Evolutionary conservation across 768 basidiomycete genomes (phyloP).

Genomic region (Leucosporidium yakuticum): DNA sequence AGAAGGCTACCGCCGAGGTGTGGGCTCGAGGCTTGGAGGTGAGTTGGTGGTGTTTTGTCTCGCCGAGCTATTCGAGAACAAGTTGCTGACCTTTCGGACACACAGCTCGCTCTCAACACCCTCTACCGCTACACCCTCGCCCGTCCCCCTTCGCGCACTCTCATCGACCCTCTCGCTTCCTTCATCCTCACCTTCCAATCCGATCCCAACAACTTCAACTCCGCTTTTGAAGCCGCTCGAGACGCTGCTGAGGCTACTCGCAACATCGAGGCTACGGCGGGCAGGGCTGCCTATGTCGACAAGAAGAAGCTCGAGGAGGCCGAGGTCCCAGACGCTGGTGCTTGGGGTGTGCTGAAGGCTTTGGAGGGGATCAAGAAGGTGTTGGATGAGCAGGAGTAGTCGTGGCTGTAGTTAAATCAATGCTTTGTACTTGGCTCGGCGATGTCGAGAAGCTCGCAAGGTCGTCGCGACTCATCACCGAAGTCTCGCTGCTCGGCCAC

Average conservation of each 20-base stretch:
- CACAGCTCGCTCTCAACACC: constrained; percentile 35
- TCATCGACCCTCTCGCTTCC: constrained; percentile 47
- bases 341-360: constrained; percentile 43
- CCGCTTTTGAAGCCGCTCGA: constrained; percentile 41
- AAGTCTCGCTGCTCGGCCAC: no score
- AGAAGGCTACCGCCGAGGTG: constrained; percentile 25
- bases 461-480: no score
- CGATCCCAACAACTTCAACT: constrained; percentile 33
- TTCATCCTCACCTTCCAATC: constrained; percentile 42
- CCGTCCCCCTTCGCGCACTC: constrained; percentile 46
- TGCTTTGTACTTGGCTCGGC: no score
- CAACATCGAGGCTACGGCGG: constrained; percentile 43
- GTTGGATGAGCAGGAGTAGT: not conserved
- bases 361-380: constrained; percentile 31
- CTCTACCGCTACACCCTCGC: constrained; percentile 44
- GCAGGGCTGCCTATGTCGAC: constrained; percentile 44
- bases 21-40: constrained; percentile 35
- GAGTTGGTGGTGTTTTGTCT: not conserved
- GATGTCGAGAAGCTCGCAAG: no score
- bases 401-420: no score
- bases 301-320: constrained; percentile 43
- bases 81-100: not conserved
- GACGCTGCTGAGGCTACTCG: constrained; percentile 45
- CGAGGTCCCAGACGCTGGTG: constrained; percentile 46
- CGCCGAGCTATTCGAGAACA: not conserved